Base-by-base conservation (phyloP, 2,329 filamentous ascomycete genomes). In the Xenosphaeropsis pyriputrescens region DNA sequence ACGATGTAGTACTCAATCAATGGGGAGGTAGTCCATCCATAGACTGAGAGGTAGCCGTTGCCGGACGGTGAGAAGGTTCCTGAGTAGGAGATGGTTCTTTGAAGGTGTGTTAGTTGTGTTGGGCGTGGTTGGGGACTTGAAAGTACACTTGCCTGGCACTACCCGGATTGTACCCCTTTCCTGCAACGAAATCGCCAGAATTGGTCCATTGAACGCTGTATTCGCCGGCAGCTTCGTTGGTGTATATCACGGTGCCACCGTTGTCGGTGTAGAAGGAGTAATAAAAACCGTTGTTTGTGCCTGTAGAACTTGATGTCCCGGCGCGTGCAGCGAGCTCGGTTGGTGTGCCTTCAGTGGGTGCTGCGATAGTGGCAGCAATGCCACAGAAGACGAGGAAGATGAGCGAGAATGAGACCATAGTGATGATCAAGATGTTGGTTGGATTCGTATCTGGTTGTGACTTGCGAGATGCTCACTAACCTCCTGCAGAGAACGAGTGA, bases 1-100 rank as follows among this genome's bases (percentile, higher is more conserved):
- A 73, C 59, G 42, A 73, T 64, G 56, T 73, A 73, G 56, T 72
- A 72, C 46, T 73, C 70, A 50, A 72, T 57, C n/a, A 70, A 53
- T 0, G 67, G 66, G 50, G 59, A 61, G 16, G 50, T 55, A 2
- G 64, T 67, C 67, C 69, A 74, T 35, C 69, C 69, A 48, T 73
- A 73, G 14, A 73, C 53, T 13, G 67, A 56, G 13, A 75, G 58
- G 50, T 72, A 72, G 18, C 48, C 48, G 52, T 64, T 61, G 22
- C 58, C 57, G 14, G 45, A 48, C 15, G 56, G 51, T 36, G 45
- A 54, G 53, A 55, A 64, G 32, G 51, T 54, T 26, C 57, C 62
- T 16, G 44, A 53, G 53, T 61, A 65, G 34, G 47, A 57, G 41
- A 66, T 61, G 34, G 48, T 49, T 35, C 58, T 61, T 36, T n/a